phyloP scores from a whole-genome alignment of 805 yeast genomes.

The Nakazawaea ishiwadae region DNA sequence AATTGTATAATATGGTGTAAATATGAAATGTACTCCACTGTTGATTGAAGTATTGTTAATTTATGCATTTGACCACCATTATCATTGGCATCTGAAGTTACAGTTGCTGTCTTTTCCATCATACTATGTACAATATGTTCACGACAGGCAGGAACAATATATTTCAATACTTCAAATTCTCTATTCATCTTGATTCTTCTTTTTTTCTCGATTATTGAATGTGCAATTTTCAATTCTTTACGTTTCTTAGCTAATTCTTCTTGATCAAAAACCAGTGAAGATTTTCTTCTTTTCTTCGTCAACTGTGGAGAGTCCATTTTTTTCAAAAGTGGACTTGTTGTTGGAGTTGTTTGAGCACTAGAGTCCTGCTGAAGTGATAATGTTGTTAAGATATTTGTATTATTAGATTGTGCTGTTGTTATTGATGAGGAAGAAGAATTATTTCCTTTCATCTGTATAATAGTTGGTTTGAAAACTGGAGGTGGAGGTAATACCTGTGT shows the following conservation, averaged over 20 bases:
- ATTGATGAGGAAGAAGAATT: conserved; percentile 6
- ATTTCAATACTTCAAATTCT: conserved; percentile 77
- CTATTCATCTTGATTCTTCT: conserved; percentile 75
- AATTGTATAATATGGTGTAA: conserved; percentile 54
- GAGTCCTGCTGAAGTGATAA: conserved; percentile 4
- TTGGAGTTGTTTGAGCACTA: conserved; percentile 10
- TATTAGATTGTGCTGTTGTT: conserved; percentile 8
- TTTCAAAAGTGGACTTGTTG: not conserved
- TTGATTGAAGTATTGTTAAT: conserved; percentile 73
- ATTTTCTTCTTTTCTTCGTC: conserved; percentile 21
- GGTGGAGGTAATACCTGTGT: conserved; percentile 36
- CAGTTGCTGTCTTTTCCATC: conserved; percentile 14
- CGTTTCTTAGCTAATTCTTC: conserved; percentile 35
- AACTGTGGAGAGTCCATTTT: not conserved
- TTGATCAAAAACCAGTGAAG: conserved; percentile 19
- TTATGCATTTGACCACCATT: conserved; percentile 50
- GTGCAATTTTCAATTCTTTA: conserved; percentile 51
- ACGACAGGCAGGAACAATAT: conserved; percentile 75
- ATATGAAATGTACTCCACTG: conserved; percentile 75
- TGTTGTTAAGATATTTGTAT: conserved; percentile 9
- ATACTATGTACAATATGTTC: conserved; percentile 27
- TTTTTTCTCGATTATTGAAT: conserved; percentile 76
- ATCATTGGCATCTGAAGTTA: conserved; percentile 1
- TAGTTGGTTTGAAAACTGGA: conserved; percentile 42
- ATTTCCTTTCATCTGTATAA: conserved; percentile 35